Percentiles rank a stretch among this genome's conserved stretches.
Evolutionary conservation across 257 asterid species (phyloP).

Genomic region (Forsythia viridissima): DNA sequence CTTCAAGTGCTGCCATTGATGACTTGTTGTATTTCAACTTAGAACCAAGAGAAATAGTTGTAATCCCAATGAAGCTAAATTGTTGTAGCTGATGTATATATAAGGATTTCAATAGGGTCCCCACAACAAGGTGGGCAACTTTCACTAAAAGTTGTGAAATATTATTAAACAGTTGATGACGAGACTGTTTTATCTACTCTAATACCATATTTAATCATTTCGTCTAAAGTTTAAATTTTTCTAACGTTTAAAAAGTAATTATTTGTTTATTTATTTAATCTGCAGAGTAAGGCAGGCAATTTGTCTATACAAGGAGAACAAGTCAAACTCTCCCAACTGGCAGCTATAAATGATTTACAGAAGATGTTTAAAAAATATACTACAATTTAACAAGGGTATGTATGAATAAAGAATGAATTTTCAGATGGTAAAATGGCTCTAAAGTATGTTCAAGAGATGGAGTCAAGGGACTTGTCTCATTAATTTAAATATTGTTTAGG

Average conservation of each 20-base stretch:
- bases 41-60: not conserved
- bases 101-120: not conserved
- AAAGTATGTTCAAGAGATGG: conserved; percentile 29
- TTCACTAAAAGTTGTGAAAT: too few relatives aligned
- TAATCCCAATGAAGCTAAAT: not conserved
- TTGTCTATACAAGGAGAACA: not conserved
- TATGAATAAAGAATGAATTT: not conserved
- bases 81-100: not conserved
- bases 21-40: not conserved
- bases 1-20: not conserved
- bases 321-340: conserved; percentile 26
- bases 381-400: not conserved
- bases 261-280: too few relatives aligned
- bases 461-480: conserved; percentile 1
- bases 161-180: too few relatives aligned
- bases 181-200: too few relatives aligned
- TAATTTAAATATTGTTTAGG: not conserved
- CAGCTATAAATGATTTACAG: not conserved
- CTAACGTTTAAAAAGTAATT: too few relatives aligned
- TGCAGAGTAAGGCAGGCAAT: too few relatives aligned
- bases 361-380: conserved; percentile 2
- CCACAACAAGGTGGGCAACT: not conserved
- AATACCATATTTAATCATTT: too few relatives aligned
- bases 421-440: conserved; percentile 28
- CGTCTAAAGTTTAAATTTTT: too few relatives aligned